Conservation (phyloP, 495 filamentous ascomycete genomes). For the Penicillium crystallinum region DNA sequence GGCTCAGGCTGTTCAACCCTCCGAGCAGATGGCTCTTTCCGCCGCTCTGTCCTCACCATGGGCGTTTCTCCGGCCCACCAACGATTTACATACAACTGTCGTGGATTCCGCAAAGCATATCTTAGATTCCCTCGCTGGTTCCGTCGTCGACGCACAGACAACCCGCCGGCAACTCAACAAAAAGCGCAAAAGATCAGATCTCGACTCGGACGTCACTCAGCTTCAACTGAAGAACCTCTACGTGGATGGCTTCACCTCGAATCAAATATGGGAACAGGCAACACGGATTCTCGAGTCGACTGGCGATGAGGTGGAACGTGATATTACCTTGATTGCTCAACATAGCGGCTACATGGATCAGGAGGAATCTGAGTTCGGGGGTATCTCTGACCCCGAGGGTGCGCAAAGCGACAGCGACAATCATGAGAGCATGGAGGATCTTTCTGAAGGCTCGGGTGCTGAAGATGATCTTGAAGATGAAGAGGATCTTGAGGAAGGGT, state of each 20-base stretch:
- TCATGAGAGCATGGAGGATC: slow-evolving; percentile 32
- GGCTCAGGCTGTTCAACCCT: neutral
- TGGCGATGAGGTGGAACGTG: slow-evolving; percentile 29
- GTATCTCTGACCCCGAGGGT: slow-evolving; percentile 28
- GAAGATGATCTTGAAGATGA: slow-evolving; percentile 31
- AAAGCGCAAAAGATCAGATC: slow-evolving; percentile 61
- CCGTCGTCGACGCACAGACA: slow-evolving; percentile 61
- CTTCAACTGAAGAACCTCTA: slow-evolving; percentile 74
- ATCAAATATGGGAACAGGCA: slow-evolving; percentile 93
- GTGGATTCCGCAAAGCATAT: slow-evolving; percentile 67
- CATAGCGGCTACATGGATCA: slow-evolving; percentile 16
- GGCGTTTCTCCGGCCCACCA: slow-evolving; percentile 64
- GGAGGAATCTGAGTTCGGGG: slow-evolving; percentile 3
- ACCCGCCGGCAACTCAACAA: slow-evolving; percentile 50
- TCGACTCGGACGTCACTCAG: slow-evolving; percentile 34
- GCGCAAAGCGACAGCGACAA: slow-evolving; percentile 33
- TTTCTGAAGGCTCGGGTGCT: slow-evolving; percentile 23
- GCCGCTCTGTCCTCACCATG: slow-evolving; percentile 30
- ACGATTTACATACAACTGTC: slow-evolving; percentile 56
- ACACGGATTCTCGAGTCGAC: slow-evolving; percentile 56
- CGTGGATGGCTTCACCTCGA: slow-evolving; percentile 78
- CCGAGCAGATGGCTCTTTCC: slow-evolving; percentile 15
- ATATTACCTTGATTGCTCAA: slow-evolving; percentile 20
- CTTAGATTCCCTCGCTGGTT: slow-evolving; percentile 68
- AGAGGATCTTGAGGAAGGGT: slow-evolving; percentile 33